Evolutionary conservation across 208 protist species (phyloP), one percentile per base, ranked within the genome.

Genomic region (Leishmania arabica): DNA sequence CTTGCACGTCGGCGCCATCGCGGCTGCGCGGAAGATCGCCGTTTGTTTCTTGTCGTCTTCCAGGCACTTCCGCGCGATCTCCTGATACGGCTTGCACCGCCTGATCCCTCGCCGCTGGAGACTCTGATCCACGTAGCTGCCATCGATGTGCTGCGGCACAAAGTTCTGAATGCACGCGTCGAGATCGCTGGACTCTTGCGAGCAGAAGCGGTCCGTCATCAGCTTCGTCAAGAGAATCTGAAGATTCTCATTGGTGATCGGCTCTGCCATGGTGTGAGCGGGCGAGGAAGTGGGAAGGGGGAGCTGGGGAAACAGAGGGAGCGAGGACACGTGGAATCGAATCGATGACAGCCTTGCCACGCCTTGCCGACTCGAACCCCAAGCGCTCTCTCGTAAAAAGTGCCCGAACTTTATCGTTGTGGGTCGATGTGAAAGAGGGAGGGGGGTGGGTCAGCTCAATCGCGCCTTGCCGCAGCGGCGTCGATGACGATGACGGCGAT

Each of bases 141-240:
- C 84, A 68, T 95, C 89, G 60, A 85, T 92, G 45, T 90, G 72
- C 79, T 93, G 89, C 11, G 92, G 94, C 7, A 97, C 91, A 75
- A 89, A 97, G 87, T 97, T 97, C 66, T 95, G 90, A 47, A 96
- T 85, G 79, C 94, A 97, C n/a, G 94, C 94, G 34, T 95, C 90
- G 21, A 96, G 53, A 77, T 97, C 92, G 68, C 86, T 89, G 11
- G 85, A 71, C 89, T 96, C 90, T 24, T 88, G 87, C 3, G 80
- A 75, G 68, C 94, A 97, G 81, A 96, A 97, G 37, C 91, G 88
- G 66, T 94, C 89, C 8, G 90, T 94, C 91, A 97, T 92, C 27
- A 97, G 78, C 88, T 96, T 95, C 40, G 94, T 95, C 40, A 97
- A 88, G 40, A 97, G 89, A 74, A 96, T 79, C 84, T 97, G 89